phyloP scores from a whole-genome alignment of 208 protist species.

The Acanthamoeba royreba region DNA sequence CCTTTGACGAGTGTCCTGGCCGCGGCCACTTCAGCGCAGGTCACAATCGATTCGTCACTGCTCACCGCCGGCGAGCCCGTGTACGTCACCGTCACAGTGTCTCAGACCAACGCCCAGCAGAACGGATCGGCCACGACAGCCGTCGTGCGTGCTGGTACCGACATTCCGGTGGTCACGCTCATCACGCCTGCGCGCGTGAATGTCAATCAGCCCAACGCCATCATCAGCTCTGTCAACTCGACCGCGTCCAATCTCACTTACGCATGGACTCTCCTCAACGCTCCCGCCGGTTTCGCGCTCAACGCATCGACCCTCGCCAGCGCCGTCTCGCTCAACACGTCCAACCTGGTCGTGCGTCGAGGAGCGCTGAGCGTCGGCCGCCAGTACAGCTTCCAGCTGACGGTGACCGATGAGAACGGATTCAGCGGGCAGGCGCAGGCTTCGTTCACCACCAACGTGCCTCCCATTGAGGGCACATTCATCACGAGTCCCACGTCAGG shows the following conservation, averaged over 20 bases:
- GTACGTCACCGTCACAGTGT: background rate
- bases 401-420: background rate
- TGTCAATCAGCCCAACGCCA: background rate
- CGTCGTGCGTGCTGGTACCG: background rate
- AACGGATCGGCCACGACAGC: background rate
- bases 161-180: background rate
- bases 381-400: background rate
- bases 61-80: background rate
- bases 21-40: background rate
- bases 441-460: background rate
- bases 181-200: background rate
- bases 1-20: background rate
- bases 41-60: background rate
- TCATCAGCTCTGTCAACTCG: background rate
- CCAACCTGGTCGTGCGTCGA: background rate
- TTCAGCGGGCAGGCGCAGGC: background rate
- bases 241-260: background rate
- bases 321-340: background rate
- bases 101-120: background rate
- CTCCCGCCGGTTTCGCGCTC: background rate
- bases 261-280: background rate
- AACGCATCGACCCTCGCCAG: background rate
- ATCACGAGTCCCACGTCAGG: background rate
- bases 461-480: background rate
- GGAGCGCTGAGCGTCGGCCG: background rate